Percentiles rank a stretch among this genome's conserved stretches.
phyloP scores from a whole-genome alignment of 495 filamentous ascomycete genomes.

The Annulohypoxylon stygium region DNA sequence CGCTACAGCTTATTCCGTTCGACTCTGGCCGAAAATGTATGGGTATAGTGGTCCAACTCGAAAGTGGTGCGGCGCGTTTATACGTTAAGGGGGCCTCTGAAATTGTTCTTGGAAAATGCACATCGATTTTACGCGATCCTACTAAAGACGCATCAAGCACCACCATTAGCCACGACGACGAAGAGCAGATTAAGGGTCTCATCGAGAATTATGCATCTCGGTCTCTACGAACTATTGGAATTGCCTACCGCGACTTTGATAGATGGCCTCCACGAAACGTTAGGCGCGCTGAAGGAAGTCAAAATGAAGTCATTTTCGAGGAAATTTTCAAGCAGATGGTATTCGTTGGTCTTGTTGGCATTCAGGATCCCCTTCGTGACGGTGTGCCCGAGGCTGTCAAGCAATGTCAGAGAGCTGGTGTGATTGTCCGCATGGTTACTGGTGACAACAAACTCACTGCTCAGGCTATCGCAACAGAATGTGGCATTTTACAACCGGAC shows the following conservation, averaged over 20 bases:
- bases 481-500: conserved; percentile 82
- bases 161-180: conserved; percentile 69
- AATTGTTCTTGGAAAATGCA: conserved; percentile 80
- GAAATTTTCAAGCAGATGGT: conserved; percentile 79
- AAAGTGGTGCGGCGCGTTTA: conserved; percentile 75
- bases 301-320: conserved; percentile 79
- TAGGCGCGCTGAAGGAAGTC: conserved; percentile 75
- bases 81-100: conserved; percentile 92
- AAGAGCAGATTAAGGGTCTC: conserved; percentile 69
- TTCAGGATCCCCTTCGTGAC: conserved; percentile 87
- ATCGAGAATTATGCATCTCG: conserved; percentile 83
- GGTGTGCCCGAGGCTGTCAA: conserved; percentile 82
- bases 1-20: conserved; percentile 84
- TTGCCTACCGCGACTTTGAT: conserved; percentile 89
- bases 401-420: conserved; percentile 80
- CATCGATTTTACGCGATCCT: conserved; percentile 78
- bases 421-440: conserved; percentile 91
- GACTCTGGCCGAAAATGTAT: conserved; percentile 91
- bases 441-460: conserved; percentile 88
- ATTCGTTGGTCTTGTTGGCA: conserved; percentile 83
- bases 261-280: conserved; percentile 84
- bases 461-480: conserved; percentile 83
- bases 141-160: conserved; percentile 68
- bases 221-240: conserved; percentile 87
- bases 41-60: conserved; percentile 79